Evolutionary conservation across 2,329 filamentous ascomycete species (phyloP), one percentile per base, ranked within the genome.

Genomic region (Pyrenophora graminea): DNA sequence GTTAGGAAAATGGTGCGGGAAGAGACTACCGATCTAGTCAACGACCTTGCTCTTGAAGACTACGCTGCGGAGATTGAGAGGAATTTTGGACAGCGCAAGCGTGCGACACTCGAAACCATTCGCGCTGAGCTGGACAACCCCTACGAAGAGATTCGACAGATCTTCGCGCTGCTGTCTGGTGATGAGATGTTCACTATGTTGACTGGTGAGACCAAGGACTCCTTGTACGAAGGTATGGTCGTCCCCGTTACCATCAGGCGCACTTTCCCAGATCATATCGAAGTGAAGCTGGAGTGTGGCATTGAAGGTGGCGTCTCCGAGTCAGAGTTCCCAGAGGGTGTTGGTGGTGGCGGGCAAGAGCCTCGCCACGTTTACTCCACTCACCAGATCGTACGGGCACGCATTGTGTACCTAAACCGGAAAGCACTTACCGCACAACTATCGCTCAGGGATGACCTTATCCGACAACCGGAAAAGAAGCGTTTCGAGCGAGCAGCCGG

Each of bases 121-220:
- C 89, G 94, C 56, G 92, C 91, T 13, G 94, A 99, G 74, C 79
- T 99, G 43, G 89, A 94, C 66, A 87, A 88, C 17, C 92, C 94
- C 0, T 99, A 96, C 71, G 94, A 99, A 75, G 94, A 99, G 72
- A 81, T 99, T 48, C 86, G 94, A 39, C 88, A 90, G 63, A 86
- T 87, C 58, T 97, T 95, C 69, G 82, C 83, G 38, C 76, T 82
- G 43, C 78, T 96, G 34, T 79, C 79, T 21, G 80, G 86, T 0
- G 87, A 92, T 18, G 90, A 96, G 61, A 85, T 96, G 53, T 99
- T 97, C 74, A 94, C 91, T 33, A 97, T 97, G 87, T 85, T 97
- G 48, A 97, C 94, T 3, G 94, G 93, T 51, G 94, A 99, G 75
- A 97, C 91, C 0, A 81, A 84, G 52, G 88, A 94, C 1, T 90